phyloP scores from a whole-genome alignment of 1,284 basidiomycete species.

The Boletus sp. region DNA sequence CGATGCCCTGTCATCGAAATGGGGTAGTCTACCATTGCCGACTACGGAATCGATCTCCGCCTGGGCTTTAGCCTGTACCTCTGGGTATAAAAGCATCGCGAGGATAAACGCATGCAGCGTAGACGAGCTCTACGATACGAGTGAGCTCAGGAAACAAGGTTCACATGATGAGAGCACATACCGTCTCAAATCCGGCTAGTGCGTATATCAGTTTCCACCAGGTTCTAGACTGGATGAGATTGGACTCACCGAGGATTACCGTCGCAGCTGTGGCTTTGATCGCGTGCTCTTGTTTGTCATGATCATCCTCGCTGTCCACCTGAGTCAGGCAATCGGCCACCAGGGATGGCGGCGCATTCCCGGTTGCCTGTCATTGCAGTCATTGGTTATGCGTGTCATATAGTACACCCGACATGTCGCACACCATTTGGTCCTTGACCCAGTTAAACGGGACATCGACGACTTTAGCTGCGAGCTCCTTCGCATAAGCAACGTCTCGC shows the following conservation, averaged over 20 bases:
- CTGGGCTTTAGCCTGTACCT: slow-evolving; percentile 33
- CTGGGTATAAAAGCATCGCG: slow-evolving; percentile 38
- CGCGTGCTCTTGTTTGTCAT: slow-evolving; percentile 18
- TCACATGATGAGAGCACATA: slow-evolving; percentile 11
- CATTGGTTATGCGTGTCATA: not conserved
- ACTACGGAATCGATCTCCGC: slow-evolving; percentile 35
- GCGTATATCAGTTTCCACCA: not conserved
- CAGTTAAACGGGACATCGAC: slow-evolving; percentile 25
- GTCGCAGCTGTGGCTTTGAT: slow-evolving; percentile 27
- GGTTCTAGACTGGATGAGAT: not conserved
- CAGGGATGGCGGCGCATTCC: slow-evolving; percentile 21
- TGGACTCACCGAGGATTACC: slow-evolving; percentile 20
- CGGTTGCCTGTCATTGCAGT: slow-evolving; percentile 11
- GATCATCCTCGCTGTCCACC: slow-evolving; percentile 17
- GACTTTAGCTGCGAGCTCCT: slow-evolving; percentile 15
- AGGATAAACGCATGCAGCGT: slow-evolving; percentile 30
- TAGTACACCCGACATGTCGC: not conserved
- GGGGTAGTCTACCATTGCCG: slow-evolving; percentile 32
- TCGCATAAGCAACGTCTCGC: slow-evolving; percentile 21
- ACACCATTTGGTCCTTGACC: slow-evolving; percentile 19
- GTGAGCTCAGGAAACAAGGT: not conserved
- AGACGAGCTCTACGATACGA: slow-evolving; percentile 23
- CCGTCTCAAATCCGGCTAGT: slow-evolving; percentile 29
- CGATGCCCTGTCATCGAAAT: slow-evolving; percentile 31
- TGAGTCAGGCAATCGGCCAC: slow-evolving; percentile 24